Conservation (phyloP, 306 rosid genomes). For the Dalbergia cochinchinensis region DNA sequence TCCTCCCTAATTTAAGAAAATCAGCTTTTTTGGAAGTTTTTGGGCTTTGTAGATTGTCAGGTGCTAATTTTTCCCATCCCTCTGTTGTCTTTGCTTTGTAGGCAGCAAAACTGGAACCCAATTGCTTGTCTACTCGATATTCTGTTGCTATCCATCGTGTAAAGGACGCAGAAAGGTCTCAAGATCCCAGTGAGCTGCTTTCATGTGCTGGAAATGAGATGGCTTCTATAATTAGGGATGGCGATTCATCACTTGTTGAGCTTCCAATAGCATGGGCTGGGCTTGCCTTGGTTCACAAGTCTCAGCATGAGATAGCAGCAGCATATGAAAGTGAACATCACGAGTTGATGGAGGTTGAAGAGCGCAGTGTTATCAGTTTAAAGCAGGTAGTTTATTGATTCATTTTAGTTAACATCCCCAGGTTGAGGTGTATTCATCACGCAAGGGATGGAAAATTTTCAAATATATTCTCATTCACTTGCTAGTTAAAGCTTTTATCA, state of each 20-base stretch:
- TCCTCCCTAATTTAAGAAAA: conserved; percentile 1
- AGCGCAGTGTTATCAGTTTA: conserved; percentile 70
- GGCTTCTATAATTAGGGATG: conserved; percentile 93
- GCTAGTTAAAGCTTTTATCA: conserved; percentile 18
- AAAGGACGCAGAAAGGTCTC: conserved; percentile 96
- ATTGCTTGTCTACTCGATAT: conserved; percentile 92
- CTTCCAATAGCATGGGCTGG: conserved; percentile 92
- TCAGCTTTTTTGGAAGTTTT: conserved; percentile 29
- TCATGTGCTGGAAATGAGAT: conserved; percentile 97
- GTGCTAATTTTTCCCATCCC: conserved; percentile 29
- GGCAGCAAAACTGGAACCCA: conserved; percentile 96
- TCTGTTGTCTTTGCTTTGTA: conserved; percentile 46
- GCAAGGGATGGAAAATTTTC: background rate
- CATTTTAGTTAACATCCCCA: conserved; percentile 16
- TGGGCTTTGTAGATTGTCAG: conserved; percentile 25
- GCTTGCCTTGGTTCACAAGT: conserved; percentile 95
- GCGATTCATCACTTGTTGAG: conserved; percentile 77
- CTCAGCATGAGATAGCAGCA: conserved; percentile 88
- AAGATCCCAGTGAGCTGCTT: conserved; percentile 85
- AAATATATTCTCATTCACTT: conserved; percentile 36
- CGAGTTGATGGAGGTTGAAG: conserved; percentile 77
- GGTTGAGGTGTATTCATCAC: background rate
- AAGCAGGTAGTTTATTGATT: conserved; percentile 71
- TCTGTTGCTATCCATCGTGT: conserved; percentile 83
- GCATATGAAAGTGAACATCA: conserved; percentile 73